A percentile compares a stretch with the other conserved stretches of the same genome.
Conservation (phyloP, 2,329 filamentous ascomycete genomes). For the Microcera coccophila region DNA sequence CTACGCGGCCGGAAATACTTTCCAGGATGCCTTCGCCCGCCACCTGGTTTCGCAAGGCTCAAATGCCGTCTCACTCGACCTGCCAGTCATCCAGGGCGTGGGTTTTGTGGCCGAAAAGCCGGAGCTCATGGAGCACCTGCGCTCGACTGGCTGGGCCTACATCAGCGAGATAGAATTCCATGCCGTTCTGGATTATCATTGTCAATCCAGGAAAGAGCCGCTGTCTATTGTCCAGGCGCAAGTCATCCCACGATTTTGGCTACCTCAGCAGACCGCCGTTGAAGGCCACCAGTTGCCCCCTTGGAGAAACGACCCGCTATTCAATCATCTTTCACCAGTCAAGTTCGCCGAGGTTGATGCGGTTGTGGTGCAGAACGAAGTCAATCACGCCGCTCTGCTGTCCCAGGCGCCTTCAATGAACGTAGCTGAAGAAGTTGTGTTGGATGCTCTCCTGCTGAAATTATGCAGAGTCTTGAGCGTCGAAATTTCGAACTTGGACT, state of each 20-base stretch:
- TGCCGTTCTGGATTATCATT: background rate
- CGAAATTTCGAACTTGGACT: background rate
- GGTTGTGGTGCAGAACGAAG: background rate
- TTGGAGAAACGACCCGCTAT: background rate
- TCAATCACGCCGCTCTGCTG: background rate
- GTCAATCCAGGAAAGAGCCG: background rate
- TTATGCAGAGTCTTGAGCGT: background rate
- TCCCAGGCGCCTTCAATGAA: background rate
- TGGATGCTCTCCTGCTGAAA: background rate
- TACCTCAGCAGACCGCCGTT: background rate
- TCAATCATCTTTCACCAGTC: background rate
- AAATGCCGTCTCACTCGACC: slow-evolving; percentile 7
- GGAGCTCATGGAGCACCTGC: background rate
- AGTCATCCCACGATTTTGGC: background rate
- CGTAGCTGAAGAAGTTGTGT: background rate
- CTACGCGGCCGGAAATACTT: slow-evolving; percentile 10
- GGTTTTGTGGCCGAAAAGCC: slow-evolving; percentile 12
- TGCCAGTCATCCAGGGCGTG: slow-evolving; percentile 6
- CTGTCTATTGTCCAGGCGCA: background rate
- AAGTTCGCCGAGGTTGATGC: background rate
- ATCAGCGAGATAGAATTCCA: background rate
- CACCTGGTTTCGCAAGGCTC: slow-evolving; percentile 7
- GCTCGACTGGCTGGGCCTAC: background rate
- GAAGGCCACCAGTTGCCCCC: background rate
- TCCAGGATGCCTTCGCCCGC: slow-evolving; percentile 11